Base-by-base conservation (phyloP, 805 yeast species). In the Yamadazyma scolyti region DNA sequence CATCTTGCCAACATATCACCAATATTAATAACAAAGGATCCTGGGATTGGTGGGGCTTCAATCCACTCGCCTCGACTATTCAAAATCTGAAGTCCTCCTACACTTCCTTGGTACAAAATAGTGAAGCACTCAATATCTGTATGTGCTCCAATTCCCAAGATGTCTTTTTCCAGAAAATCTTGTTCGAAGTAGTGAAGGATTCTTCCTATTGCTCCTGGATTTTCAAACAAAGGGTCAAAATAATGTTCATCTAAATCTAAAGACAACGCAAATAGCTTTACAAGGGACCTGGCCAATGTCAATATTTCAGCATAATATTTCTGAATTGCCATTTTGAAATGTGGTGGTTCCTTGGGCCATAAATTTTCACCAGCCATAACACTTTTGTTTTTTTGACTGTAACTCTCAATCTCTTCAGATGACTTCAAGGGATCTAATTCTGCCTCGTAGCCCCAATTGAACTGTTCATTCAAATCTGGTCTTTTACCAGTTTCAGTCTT, bases 1-100 rank as follows among this genome's bases (percentile, higher is more conserved):
- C 42, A 39, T 27, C 42, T 28, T 4, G 39, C 37, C 27, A 39
- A 32, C 39, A 39, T 34, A 34, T 39, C 42, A 7, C 42, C 42
- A 20, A 39, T 34, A 29, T 39, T 39, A 17, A 39, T 28, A 4
- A 39, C 42, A 31, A 39, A 31, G 4, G 42, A 31, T 6, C 28
- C 31, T 17, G 25, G 31, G 15, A 39, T 20, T 8, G 42, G 42
- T 10, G 37, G 27, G 16, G 42, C 39, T 22, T 33, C 23, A 8
- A 39, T 34, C 39, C 39, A 39, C 24, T 34, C 34, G 4, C 42
- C 42, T n/a, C 30, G 27, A 18, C 31, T 30, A 17, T 34, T 34
- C n/a, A 34, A 23, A 10, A 39, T 33, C 23, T 39, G 35, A 20
- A 39, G 25, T 9, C 37, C 42, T 12, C 37, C 33, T 20, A 34